Base-by-base conservation (phyloP, 495 filamentous ascomycete species). In the Neurospora sp. region DNA sequence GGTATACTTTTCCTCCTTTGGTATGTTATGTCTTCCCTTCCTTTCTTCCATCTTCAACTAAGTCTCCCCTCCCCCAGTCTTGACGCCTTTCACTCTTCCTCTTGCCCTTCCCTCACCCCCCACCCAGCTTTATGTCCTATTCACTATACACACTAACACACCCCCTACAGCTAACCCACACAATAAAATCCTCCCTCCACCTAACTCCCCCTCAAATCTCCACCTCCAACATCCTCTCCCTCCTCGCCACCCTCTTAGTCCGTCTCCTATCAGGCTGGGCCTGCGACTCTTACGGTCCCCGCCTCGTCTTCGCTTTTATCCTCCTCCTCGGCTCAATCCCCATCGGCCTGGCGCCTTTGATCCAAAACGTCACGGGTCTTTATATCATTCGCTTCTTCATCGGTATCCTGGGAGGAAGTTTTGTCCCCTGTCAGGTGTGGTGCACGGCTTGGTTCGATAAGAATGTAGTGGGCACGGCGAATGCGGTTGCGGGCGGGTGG, bases 391-490 rank as follows among this genome's bases (percentile, higher is more conserved):
- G 95, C 40, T 97, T 98, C 84, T 98, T 98, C 82, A 87, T 98
- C 71, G 95, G 95, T 42, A 97, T 98, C 72, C 87, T 98, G 1
- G 95, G 95, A 39, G 95, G 92, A 1, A 88, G 88, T 6, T 98
- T 98, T 75, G 94, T 98, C 4, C 95, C 95, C 3, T 98, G 95
- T 81, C 95, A 97, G 76, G 95, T 98, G 9, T 98, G 95, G 94
- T 92, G 91, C 39, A 97, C 95, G 0, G 94, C 92, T 2, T 98
- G 95, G 85, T 97, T 96, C 77, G 95, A 98, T 84, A 97, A 97
- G 85, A 96, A 93, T 78, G 89, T 98, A 20, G 92, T 98, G 31
- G 95, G 95, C 41, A 93, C 93, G 5, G 93, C 94, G 72, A 98
- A 97, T 78, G 90, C 93, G 9, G 82, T 98, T 3, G 90, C 94